Conservation (phyloP, 2,329 filamentous ascomycete genomes). For the Aspergillus glaucus region DNA sequence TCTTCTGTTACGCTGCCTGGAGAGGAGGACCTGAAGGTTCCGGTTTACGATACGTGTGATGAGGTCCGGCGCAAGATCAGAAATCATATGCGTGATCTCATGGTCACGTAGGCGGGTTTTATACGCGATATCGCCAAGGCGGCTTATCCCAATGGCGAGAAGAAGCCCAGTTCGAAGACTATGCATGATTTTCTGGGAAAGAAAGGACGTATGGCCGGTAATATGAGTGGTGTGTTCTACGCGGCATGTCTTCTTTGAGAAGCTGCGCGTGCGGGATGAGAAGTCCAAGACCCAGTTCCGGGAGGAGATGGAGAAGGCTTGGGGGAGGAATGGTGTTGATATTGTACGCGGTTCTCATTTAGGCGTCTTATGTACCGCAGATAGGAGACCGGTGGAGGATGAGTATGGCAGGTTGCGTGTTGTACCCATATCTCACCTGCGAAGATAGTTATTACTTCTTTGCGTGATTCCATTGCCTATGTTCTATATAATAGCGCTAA, state of each 20-base stretch:
- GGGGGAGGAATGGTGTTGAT: conserved; percentile 7
- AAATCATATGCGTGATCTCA: conserved; percentile 42
- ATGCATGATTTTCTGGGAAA: conserved; percentile 47
- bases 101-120: conserved; percentile 49
- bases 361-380: not conserved
- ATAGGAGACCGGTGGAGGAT: not conserved
- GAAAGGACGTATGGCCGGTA: conserved; percentile 45
- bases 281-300: conserved; percentile 50
- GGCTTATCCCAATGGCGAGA: conserved; percentile 33
- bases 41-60: conserved; percentile 53
- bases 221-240: conserved; percentile 48
- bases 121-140: conserved; percentile 42
- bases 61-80: conserved; percentile 54
- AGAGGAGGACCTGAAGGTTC: conserved; percentile 42
- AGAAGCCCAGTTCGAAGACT: conserved; percentile 26
- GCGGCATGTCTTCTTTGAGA: conserved; percentile 53
- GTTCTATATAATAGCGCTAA: too few species aligned
- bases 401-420: not conserved
- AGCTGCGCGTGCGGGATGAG: conserved; percentile 46
- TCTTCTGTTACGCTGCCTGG: conserved; percentile 40
- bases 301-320: conserved; percentile 46
- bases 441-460: too few species aligned
- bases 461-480: too few species aligned
- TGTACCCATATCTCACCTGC: not conserved
- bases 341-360: not conserved